Evolutionary conservation across 441 rosid genomes (phyloP), one percentile per base, ranked within the genome.

Genomic region (Aquilaria agallochum): DNA sequence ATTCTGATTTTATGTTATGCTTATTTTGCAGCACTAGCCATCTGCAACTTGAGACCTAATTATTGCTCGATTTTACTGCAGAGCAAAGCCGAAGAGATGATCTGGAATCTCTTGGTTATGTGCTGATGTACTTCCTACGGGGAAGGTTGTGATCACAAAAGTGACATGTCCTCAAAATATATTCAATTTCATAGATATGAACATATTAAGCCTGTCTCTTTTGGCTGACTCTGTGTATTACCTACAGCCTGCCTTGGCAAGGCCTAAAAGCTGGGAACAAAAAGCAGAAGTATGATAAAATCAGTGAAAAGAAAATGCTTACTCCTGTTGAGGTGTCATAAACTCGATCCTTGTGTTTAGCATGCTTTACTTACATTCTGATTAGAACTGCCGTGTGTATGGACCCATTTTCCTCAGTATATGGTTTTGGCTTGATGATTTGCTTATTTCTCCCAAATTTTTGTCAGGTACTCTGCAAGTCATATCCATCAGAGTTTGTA

Each of bases 241-340:
- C 66, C 50, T 40, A 59, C 79, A 88, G 96, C 66, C 83, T 86
- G 67, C 96, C 96, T 2, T 88, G 92, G 96, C 96, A 88, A 55
- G 90, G 92, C 40, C 65, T 86, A 49, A 88, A 76, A 70, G 92
- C 87, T 50, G 90, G 92, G 60, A 88, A 87, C 5, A 86, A 88
- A 74, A 86, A 82, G 69, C 92, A 88, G 67, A 88, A 88, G 68
- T 86, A 88, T 58, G 92, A 88, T 53, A 82, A 78, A 69, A 88
- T 88, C 71, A 79, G 96, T 57, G 92, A 86, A 68, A 88, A 82
- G 78, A 88, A 86, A 75, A 79, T 83, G 67, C 68, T 77, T 59
- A 89, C 96, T 66, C 76, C 92, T 42, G 71, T 79, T 62, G 92
- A 86, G 90, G 96, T 88, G 69, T 49, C 36, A 33, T 56, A 20